Evolutionary conservation across 1,284 basidiomycete genomes (phyloP), one percentile per base, ranked within the genome.

Genomic region (Gomphus sp.): DNA sequence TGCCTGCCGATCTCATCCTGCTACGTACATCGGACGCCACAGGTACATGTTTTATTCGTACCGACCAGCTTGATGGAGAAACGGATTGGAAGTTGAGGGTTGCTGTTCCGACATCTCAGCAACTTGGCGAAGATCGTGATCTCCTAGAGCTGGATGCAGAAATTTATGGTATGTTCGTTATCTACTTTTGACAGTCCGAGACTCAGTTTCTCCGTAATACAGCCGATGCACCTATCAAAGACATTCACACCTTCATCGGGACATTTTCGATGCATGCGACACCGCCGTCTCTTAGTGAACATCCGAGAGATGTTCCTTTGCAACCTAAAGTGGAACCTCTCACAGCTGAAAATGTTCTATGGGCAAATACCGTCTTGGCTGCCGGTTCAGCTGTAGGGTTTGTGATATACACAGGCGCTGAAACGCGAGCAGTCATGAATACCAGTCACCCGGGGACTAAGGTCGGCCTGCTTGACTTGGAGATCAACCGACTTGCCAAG

Each of bases 401-500:
- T 56, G 87, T 99, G 4, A 80, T 97, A 5, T 99, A 98, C 69
- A 99, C 96, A 0, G 96, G 96, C 0, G 76, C 87, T 0, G 96
- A 99, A 69, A 98, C 96, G 2, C 78, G 97, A 48, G 95, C 96
- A 0, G 95, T 98, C n/a, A 93, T 99, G 91, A 99, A 99, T 66
- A 99, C 96, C 1, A 94, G 90, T 64, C 93, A 98, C 72, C 94
- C 97, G 0, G 89, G 89, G 67, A 98, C 95, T 1, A 99, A 99
- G 70, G 84, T 93, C 52, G 96, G 97, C 3, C 71, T 96, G 47
- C 71, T 99, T 59, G 97, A 99, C 71, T 69, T 92, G 55, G 97
- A 99, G 72, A 95, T 99, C 65, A 99, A 99, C 70, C 82, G 85
- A 52, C 82, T 99, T 56, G 93, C 96, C 11, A 99, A 99, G 81